Base-by-base conservation (phyloP, 352 stramenopile species). In the Phytophthora meadii region DNA sequence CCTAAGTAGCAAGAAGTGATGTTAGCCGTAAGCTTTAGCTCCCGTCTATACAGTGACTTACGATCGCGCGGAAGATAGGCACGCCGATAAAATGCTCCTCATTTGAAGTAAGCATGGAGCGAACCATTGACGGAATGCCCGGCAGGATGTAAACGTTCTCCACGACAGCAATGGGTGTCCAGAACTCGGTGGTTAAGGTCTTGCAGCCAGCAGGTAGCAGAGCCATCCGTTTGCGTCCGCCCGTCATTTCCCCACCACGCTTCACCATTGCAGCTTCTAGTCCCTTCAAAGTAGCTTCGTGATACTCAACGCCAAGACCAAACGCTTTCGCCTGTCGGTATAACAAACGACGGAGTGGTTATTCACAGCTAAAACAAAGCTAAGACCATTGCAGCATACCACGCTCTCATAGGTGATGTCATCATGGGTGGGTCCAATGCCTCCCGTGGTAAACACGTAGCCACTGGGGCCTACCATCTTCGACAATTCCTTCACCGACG, bases 361-460 rank as follows among this genome's bases (percentile, higher is more conserved):
- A 42, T 48, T 40, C 12, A 57, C 4, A 41, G 40, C 12, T 42
- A 22, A 2, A 2, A 22, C 37, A 42, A 12, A 19, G 8, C 12
- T 11, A 42, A 42, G 15, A 42, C 2, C 37, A 22, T n/a, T 52
- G 22, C 24, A 11, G 49, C 62, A 28, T 57, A 91, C 85, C 62
- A 94, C 82, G 62, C 82, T 86, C 60, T 94, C 82, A 63, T 96
- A 96, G 10, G 88, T 95, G 71, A 95, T 93, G 63, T 95, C 88
- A 68, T 95, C 88, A 48, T 95, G 88, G 9, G 87, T 95, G 12
- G 87, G 85, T 5, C 87, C 87, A 36, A 95, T 94, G 17, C 87
- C 87, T 58, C 87, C 87, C 14, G 87, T 93, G 15, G 87, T 94
- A 71, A 95, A 82, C 17, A 95, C 85, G 54, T 90, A 95, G 37